Evolutionary conservation across 2,329 filamentous ascomycete genomes (phyloP).

Genomic region (Cladophialophora immunda): DNA sequence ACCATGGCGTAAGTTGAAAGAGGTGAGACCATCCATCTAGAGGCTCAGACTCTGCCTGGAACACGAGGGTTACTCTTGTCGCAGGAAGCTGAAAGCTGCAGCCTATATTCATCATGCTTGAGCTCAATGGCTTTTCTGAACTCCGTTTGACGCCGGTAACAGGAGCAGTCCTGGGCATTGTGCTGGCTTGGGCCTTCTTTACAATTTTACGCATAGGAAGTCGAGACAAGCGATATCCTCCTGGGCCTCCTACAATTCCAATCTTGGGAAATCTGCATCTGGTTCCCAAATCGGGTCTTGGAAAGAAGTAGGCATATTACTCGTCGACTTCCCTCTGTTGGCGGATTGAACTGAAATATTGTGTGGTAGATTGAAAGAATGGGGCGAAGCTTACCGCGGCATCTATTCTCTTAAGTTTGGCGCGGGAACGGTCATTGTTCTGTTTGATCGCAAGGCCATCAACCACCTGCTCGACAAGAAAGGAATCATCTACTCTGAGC

Average conservation of each 20-base stretch:
- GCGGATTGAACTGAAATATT: too few species aligned
- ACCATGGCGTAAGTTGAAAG: too few species aligned
- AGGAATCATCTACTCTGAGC: conserved; percentile 18
- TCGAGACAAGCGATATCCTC: conserved; percentile 20
- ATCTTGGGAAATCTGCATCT: conserved; percentile 23
- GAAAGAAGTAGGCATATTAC: conserved; percentile 6
- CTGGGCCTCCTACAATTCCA: conserved; percentile 18
- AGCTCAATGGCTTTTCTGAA: too few species aligned
- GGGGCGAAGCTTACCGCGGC: conserved; percentile 14
- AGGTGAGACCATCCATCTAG: too few species aligned
- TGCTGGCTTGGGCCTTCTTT: too few species aligned
- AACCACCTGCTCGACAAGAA: conserved; percentile 24
- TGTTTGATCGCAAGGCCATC: conserved; percentile 23
- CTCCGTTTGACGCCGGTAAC: too few species aligned
- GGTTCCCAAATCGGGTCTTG: conserved; percentile 8
- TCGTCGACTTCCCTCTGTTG: background rate
- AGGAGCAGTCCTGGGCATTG: too few species aligned
- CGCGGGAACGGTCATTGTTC: background rate
- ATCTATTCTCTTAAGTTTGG: conserved; percentile 26
- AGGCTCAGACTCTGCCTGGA: too few species aligned
- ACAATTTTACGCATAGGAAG: too few species aligned
- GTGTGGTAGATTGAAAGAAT: conserved; percentile 23
- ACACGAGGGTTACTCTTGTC: too few species aligned
- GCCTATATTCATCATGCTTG: too few species aligned
- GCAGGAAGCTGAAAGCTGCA: too few species aligned